phyloP scores from a whole-genome alignment of 2,329 filamentous ascomycete species.

The Sporothrix protearum region DNA sequence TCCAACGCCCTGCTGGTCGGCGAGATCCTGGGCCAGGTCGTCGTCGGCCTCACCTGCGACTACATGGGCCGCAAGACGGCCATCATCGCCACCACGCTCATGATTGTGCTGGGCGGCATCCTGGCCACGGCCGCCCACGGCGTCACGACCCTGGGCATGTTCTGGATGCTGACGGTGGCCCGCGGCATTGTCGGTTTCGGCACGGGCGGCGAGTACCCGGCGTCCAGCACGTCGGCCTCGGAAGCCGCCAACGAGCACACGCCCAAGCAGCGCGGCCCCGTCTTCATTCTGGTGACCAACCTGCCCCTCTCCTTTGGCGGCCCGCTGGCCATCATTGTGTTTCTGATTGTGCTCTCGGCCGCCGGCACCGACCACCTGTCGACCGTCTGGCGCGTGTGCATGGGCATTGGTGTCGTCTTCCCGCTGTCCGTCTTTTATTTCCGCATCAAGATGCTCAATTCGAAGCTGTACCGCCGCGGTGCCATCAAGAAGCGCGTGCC shows the following conservation, averaged over 20 bases:
- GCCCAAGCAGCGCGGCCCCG: constrained; percentile 41
- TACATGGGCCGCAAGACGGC: constrained; percentile 48
- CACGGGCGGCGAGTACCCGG: constrained; percentile 53
- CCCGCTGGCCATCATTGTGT: constrained; percentile 48
- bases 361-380: constrained; percentile 39
- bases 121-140: constrained; percentile 47
- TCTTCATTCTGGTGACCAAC: constrained; percentile 55
- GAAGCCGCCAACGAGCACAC: constrained; percentile 52
- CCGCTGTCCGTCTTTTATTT: constrained; percentile 53
- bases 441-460: constrained; percentile 50
- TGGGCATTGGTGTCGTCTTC: constrained; percentile 49
- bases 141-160: constrained; percentile 39
- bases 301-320: constrained; percentile 49
- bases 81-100: constrained; percentile 45
- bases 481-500: constrained; percentile 44
- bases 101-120: constrained; percentile 44
- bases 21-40: constrained; percentile 53
- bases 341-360: constrained; percentile 50
- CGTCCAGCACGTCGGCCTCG: constrained; percentile 46
- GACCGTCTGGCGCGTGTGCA: constrained; percentile 49
- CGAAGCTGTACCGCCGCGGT: constrained; percentile 47
- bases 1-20: constrained; percentile 55
- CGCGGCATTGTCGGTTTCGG: constrained; percentile 43
- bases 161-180: constrained; percentile 49
- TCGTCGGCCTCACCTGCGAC: constrained; percentile 51